Base-by-base conservation (phyloP, 108 stramenopile genomes). In the Licmophora abbreviata region DNA sequence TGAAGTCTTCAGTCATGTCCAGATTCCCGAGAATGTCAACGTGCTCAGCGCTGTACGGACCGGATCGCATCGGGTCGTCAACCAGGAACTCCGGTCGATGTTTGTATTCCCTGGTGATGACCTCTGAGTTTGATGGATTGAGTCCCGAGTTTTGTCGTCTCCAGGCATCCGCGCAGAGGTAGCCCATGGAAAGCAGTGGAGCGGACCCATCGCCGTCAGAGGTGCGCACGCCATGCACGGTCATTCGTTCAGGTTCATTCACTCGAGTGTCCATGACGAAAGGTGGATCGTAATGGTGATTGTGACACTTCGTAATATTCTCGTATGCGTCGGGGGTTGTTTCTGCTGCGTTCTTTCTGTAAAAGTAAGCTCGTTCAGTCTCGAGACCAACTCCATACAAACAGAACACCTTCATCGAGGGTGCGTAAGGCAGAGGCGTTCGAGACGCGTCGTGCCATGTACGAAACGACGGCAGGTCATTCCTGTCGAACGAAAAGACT, bases 1-100 rank as follows among this genome's bases (percentile, higher is more conserved):
- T 40, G 27, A 92, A 64, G 55, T 90, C 90, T 49, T 67, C 59
- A 10, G 79, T 75, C 55, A 83, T 75, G 15, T 81, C 78, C 2
- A 71, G 36, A 56, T 94, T 88, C 0, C 93, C 93, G 42, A 94
- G 54, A 52, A 94, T 81, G 51, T 94, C 93, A 0, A 94, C 90
- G 64, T 94, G 93, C 14, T 89, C 85, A 7, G 72, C 71, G 25
- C 71, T 76, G 32, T 58, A 33, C 15, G 88, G 84, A 0, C 89
- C 93, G 9, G 73, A 77, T 18, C 92, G 56, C 58, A 83, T 69
- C 0, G 88, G 88, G 56, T 88, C 85, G 7, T 80, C 65, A 0
- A 84, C 58, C 28, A 38, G 27, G 8, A 69, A 62, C 18, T 74
- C 80, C 17, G 66, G 58, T 20, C 34, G 33, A 54, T 88, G 76